Base-by-base conservation (phyloP, 192 early-diverging fungal species). In the Podila epicladia region DNA sequence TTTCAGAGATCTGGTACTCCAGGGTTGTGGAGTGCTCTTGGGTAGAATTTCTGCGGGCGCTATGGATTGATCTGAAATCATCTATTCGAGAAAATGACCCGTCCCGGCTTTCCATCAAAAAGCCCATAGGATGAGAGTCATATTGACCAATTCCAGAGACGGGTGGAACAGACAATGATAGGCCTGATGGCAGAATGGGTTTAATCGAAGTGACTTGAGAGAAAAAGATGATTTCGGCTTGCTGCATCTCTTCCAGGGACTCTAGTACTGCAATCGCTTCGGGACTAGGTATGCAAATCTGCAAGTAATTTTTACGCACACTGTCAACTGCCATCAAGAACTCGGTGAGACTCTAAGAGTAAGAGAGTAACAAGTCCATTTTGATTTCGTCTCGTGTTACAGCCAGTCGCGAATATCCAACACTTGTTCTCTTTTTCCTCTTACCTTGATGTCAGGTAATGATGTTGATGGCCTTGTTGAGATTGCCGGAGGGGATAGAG, bases 1-100 rank as follows among this genome's bases (percentile, higher is more conserved):
- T 79, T 59, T 79, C 76, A 5, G 65, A 57, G n/a, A 79, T 79
- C 62, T 71, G 76, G 26, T 63, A 64, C 31, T 79, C 76, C 24
- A 72, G n/a, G 4, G 65, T 64, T 15, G 59, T 33, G 2, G 65
- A 26, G 1, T 59, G 64, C 6, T 62, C 45, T 3, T 64, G 66
- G 19, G 41, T 31, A 17, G 22, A 50, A 26, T 6, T 9, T 22
- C 29, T 20, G 58, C 22, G 53, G 4, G 55, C 37, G 11, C 29
- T 15, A 3, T 15, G 13, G 12, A 45, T 45, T 15, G 41, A 45
- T 45, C 41, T 45, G 41, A 45, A 13, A 45, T 45, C 41, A 2
- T 45, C 41, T 11, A 15, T 45, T 3, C 13, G 41, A 45, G 41
- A 12, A 45, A 45, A 45, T 3, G 41, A 2, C 41, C 41, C 41